A percentile compares a stretch with the other conserved stretches of the same genome.
Conservation (phyloP, 768 basidiomycete species). For the Naganishia friedmannii region DNA sequence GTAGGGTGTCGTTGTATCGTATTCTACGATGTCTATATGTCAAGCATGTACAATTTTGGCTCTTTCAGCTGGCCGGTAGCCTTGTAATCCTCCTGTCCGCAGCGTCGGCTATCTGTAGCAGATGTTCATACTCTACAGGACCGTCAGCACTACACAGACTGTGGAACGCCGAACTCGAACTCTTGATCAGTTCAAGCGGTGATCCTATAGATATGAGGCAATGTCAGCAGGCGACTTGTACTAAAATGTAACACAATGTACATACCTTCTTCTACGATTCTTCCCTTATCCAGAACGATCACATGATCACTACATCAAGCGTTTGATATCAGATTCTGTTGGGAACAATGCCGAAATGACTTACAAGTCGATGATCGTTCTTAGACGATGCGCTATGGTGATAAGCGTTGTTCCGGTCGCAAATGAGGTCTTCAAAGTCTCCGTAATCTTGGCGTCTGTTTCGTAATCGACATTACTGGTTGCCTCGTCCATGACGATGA, state of each 20-base stretch:
- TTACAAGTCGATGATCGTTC: slow-evolving; percentile 49
- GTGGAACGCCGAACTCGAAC: slow-evolving; percentile 37
- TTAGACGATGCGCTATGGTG: slow-evolving; percentile 50
- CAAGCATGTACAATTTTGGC: not conserved
- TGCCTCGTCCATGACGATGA: slow-evolving; percentile 52
- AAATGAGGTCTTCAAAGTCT: slow-evolving; percentile 46
- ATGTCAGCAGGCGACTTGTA: not conserved
- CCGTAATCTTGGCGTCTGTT: slow-evolving; percentile 51
- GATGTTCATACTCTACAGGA: slow-evolving; percentile 41
- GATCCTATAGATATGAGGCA: slow-evolving; percentile 31
- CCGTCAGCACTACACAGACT: slow-evolving; percentile 47
- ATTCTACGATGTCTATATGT: not conserved
- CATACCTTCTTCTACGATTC: slow-evolving; percentile 47
- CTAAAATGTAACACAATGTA: not conserved
- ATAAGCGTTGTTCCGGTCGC: slow-evolving; percentile 43
- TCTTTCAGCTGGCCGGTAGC: not conserved
- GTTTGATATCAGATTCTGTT: slow-evolving; percentile 6
- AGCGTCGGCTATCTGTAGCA: slow-evolving; percentile 26
- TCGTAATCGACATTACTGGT: slow-evolving; percentile 51
- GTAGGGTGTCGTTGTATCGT: not conserved
- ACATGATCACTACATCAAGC: slow-evolving; percentile 39
- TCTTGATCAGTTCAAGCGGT: slow-evolving; percentile 39
- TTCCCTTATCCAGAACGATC: slow-evolving; percentile 43
- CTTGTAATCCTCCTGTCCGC: not conserved
- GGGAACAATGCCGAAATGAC: not conserved